Base-by-base conservation (phyloP, 1,284 basidiomycete species). In the Ganoderma meredithae region DNA sequence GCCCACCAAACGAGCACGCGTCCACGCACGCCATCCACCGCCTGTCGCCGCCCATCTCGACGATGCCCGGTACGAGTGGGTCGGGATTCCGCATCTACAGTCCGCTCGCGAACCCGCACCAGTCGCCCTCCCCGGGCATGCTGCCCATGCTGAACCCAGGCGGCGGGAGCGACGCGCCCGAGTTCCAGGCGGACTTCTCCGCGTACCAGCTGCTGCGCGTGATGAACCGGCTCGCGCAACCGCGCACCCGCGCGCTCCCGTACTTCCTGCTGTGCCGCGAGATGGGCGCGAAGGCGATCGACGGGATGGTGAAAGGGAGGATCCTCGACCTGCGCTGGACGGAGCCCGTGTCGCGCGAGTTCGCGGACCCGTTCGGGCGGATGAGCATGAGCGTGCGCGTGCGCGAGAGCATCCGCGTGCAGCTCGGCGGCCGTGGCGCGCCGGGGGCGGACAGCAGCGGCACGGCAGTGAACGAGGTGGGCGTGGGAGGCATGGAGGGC, bases 191-290 rank as follows among this genome's bases (percentile, higher is more conserved):
- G 12, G 78, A 90, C 60, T 92, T 94, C 76, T 85, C 84, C 33
- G 91, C 92, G 17, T 88, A 91, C 84, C 88, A 91, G 71, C 82
- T 94, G 19, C 82, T 94, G 70, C 90, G 90, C 75, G 90, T 90
- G 53, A 92, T 93, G 89, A 89, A 87, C 74, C 85, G 90, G 52
- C 82, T 94, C 63, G 86, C 88, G 31, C 86, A 89, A 74, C 85
- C 86, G 0, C 86, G 85, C 49, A 85, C 86, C 60, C 83, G 81
- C 22, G 86, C 88, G 69, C 80, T 95, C 59, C 85, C 90, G 1
- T 95, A 95, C 78, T 95, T 95, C 79, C 80, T 89, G 68, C 83
- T 94, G 9, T 94, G 92, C 75, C 84, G 92, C 41, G 91, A 94
- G 77, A 81, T 94, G 27, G 93, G 93, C 1, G 90, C 91, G 56